Base-by-base conservation (phyloP, 1,139 yeast species). In the Nakaseomyces bracarensis region DNA sequence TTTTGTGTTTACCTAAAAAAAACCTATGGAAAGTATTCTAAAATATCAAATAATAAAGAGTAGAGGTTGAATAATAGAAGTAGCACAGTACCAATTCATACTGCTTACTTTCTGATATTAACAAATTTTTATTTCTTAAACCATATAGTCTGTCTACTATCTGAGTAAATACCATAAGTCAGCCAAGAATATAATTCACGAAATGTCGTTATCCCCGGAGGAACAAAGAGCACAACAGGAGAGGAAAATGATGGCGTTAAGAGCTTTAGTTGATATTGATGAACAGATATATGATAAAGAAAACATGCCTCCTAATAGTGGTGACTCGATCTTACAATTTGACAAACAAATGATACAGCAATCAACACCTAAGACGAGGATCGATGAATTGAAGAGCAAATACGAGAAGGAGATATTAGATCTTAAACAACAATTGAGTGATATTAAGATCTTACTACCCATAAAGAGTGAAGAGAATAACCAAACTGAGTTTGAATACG, bases 161-260 rank as follows among this genome's bases (percentile, higher is more conserved):
- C n/a, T n/a, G n/a, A n/a, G n/a, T n/a, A n/a, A n/a, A n/a, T n/a
- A n/a, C n/a, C n/a, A n/a, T n/a, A n/a, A n/a, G n/a, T n/a, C n/a
- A n/a, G n/a, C n/a, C n/a, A n/a, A n/a, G n/a, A n/a, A n/a, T n/a
- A n/a, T n/a, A n/a, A n/a, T n/a, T n/a, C n/a, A n/a, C n/a, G n/a
- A n/a, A n/a, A 33, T 33, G 36, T 33, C 36, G 5, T 13, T 33
- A 14, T 33, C 36, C 20, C 26, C 16, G 7, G 36, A 33, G 18
- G 36, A 33, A 10, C 26, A 33, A 13, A 20, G 18, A 13, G 36
- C 36, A 4, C 19, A 33, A 14, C 25, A 21, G 13, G 26, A 20
- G 18, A 15, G 36, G 6, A 33, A 33, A 33, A 16, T n/a, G 18
- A 21, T 21, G 26, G 36, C 36, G 10, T 15, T 33, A 13, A 21